phyloP scores from a whole-genome alignment of 2,329 filamentous ascomycete species.

The Byssochlamys sp. region DNA sequence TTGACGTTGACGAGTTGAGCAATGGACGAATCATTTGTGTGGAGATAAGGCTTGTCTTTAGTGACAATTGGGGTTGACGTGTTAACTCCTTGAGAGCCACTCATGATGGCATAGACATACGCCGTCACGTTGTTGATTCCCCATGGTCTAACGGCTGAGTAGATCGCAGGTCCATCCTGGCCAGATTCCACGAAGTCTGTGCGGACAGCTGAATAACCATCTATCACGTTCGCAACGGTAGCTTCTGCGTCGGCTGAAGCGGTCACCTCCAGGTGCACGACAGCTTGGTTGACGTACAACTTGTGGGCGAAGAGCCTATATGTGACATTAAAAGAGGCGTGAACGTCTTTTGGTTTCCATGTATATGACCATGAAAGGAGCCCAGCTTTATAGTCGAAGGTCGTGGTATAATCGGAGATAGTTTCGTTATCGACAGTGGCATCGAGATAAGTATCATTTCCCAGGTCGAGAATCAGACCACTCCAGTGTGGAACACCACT shows the following conservation, averaged over 20 bases:
- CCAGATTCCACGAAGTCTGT: constrained; percentile 51
- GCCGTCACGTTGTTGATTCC: constrained; percentile 56
- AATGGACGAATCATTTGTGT: constrained; percentile 53
- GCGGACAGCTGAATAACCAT: constrained; percentile 59
- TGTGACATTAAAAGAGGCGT: constrained; percentile 47
- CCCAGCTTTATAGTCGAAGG: constrained; percentile 54
- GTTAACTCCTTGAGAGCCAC: constrained; percentile 31
- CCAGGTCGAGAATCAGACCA: constrained; percentile 49
- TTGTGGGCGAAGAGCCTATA: constrained; percentile 60
- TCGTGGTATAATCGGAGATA: constrained; percentile 53
- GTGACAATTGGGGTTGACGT: constrained; percentile 36
- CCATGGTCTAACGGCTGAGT: constrained; percentile 54
- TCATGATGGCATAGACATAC: constrained; percentile 43
- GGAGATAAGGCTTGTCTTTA: constrained; percentile 40
- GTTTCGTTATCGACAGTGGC: constrained; percentile 50
- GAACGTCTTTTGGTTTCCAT: constrained; percentile 49
- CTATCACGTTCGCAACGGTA: constrained; percentile 56
- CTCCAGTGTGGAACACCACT: constrained; percentile 62
- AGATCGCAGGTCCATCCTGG: constrained; percentile 49
- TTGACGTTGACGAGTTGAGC: constrained; percentile 50
- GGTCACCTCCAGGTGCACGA: constrained; percentile 51
- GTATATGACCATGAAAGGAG: constrained; percentile 55
- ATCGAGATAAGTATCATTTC: constrained; percentile 47
- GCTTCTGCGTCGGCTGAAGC: constrained; percentile 45
- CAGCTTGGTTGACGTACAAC: constrained; percentile 51